Base-by-base conservation (phyloP, 2,329 filamentous ascomycete genomes). In the Monilinia fructicola region DNA sequence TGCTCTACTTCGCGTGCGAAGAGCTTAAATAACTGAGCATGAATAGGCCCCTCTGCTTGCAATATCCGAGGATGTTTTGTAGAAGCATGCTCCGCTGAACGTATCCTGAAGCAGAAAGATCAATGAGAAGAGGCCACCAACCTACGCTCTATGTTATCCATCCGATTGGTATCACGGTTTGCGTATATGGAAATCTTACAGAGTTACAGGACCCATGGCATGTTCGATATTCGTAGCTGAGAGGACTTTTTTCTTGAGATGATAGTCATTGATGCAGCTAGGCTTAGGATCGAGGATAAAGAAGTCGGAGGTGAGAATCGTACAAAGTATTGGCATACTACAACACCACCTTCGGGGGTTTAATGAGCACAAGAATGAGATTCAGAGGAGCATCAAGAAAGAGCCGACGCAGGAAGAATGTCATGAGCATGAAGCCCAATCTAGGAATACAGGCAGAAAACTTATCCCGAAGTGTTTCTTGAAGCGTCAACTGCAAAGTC, bases 41-140 rank as follows among this genome's bases (percentile, higher is more conserved):
- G 14, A 3, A n/a, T 5, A 38, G 0, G 0, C 38, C 11, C 0
- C 21, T 26, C 18, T 23, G n/a, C 12, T 16, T 16, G 2, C 1
- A 18, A 21, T 16, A 26, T 12, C 21, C 7, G 7, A 9, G 12
- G 3, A 6, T 21, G 23, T 6, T 23, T 4, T 3, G 12, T 21
- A 4, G n/a, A 4, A 10, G 2, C 2, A 23, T 0, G 12, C 1
- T 50, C 3, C 7, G 21, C 7, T 16, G 1, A 4, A 26, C 35
- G 4, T 2, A 35, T 11, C 18, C 23, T 2, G 23, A 18, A 60
- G 46, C 7, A 11, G 11, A 50, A 9, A 50, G 21, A n/a, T 1
- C 3, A 50, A 50, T 10, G 7, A 4, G 21, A 23, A 50, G 10
- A 50, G 12, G 11, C n/a, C n/a, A n/a, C n/a, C n/a, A n/a, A n/a